phyloP scores from a whole-genome alignment of 2,329 filamentous ascomycete genomes.

The Hypoxylon rubiginosum region DNA sequence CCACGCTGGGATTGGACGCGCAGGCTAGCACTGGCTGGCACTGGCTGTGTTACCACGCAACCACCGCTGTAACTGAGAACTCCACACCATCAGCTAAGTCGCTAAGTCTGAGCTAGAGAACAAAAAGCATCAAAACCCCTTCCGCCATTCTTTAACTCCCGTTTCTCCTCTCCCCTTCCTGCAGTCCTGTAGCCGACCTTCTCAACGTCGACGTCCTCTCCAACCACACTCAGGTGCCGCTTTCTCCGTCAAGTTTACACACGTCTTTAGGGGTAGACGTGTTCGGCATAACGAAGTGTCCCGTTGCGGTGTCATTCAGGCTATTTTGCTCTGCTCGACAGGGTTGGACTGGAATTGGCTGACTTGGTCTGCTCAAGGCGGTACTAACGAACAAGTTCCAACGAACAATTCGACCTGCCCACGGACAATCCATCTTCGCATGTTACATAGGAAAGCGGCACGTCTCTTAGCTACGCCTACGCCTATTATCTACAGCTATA shows the following conservation, averaged over 20 bases:
- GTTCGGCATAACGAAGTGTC: conserved; percentile 43
- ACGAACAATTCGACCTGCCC: conserved; percentile 20
- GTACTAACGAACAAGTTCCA: conserved; percentile 24
- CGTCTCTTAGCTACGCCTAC: conserved; percentile 7
- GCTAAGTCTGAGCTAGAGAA: conserved; percentile 29
- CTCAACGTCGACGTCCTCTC: conserved; percentile 40
- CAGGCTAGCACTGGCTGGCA: conserved; percentile 33
- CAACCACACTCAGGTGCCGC: conserved; percentile 42
- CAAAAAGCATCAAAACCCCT: conserved; percentile 51
- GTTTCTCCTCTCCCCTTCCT: conserved; percentile 35
- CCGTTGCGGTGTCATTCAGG: conserved; percentile 26
- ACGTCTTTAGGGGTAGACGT: conserved; percentile 39
- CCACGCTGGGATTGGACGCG: conserved; percentile 33
- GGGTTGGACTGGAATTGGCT: background rate
- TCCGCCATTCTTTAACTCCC: conserved; percentile 19
- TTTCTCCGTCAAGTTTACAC: conserved; percentile 41
- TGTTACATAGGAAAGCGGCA: conserved; percentile 43
- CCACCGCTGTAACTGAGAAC: conserved; percentile 43
- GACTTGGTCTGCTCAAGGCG: background rate
- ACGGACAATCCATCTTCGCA: conserved; percentile 40
- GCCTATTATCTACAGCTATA: conserved; percentile 1
- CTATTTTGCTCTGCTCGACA: conserved; percentile 19
- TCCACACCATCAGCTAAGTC: conserved; percentile 40
- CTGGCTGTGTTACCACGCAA: conserved; percentile 49
- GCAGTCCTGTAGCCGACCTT: conserved; percentile 45